Evolutionary conservation across 2,329 filamentous ascomycete species (phyloP), one percentile per base, ranked within the genome.

Genomic region (Penicillium sclerotiorum): DNA sequence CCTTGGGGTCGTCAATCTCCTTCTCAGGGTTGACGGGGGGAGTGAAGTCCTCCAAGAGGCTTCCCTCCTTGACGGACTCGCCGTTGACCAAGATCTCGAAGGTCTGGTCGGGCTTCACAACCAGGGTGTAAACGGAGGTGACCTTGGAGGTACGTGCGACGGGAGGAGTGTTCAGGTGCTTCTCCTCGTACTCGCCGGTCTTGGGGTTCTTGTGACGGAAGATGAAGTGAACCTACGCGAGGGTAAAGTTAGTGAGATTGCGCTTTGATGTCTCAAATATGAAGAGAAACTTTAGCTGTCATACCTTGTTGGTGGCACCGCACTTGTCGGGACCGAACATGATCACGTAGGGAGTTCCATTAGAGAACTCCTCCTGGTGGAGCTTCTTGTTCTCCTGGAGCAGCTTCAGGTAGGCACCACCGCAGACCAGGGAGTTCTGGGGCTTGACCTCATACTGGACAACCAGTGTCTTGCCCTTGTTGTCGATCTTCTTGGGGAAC

Each of bases 161-260:
- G 55, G 94, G 92, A 59, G 93, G 87, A 65, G 82, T 83, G 71
- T 83, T 85, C 58, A 99, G 83, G 78, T 99, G 94, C 87, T 99
- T 99, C 89, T 99, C 94, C 84, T 99, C 93, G 69, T 99, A 99
- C 77, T 96, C 90, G 80, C 93, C 93, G 39, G 91, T 96, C 89
- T 96, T 96, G 72, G 94, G 94, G 85, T 97, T 99, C 89, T 97
- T 99, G 88, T 99, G 94, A 78, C 95, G 94, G 86, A 99, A 95
- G 76, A 99, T 99, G 80, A 99, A 96, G 76, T 87, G 84, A 54
- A 87, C 84, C 80, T 83, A 21, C 15, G 15, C 4, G 11, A 35
- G 17, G 17, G n/a, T 12, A 20, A 25, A 13, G 23, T 12, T 2
- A 9, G 18, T 27, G 39, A 30, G 13, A 35, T 17, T 13, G 6